phyloP scores from a whole-genome alignment of 805 yeast genomes.

The Ogataea populi-albae region DNA sequence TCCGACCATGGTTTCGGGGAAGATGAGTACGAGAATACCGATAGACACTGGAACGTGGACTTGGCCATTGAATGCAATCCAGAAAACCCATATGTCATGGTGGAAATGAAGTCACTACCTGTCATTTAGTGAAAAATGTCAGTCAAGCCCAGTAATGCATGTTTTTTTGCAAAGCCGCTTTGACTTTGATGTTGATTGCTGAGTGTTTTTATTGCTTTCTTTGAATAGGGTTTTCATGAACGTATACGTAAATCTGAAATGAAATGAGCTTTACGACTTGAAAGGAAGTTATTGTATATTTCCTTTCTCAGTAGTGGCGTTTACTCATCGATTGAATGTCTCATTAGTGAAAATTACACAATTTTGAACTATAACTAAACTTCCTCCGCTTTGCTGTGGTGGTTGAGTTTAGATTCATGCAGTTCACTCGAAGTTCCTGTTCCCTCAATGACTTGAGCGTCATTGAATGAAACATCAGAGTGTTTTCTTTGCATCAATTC shows the following conservation, averaged over 20 bases:
- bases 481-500: constrained; percentile 10
- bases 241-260: too few species aligned
- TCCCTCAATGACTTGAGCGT: constrained; percentile 12
- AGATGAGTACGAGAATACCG: constrained; percentile 30
- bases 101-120: constrained; percentile 60
- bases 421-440: constrained; percentile 17
- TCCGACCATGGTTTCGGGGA: constrained; percentile 50
- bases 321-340: too few species aligned
- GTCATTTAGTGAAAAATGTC: constrained; percentile 4
- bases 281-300: too few species aligned
- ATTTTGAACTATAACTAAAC: constrained; percentile 16
- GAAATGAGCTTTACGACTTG: background rate
- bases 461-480: constrained; percentile 13
- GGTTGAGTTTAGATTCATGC: constrained; percentile 16
- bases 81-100: constrained; percentile 61
- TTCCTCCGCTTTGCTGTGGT: constrained; percentile 17
- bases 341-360: too few species aligned
- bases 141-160: too few species aligned
- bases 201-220: too few species aligned
- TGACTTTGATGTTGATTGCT: too few species aligned
- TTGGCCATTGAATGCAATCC: constrained; percentile 63
- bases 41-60: constrained; percentile 60
- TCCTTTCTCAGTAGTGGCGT: too few species aligned
- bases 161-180: too few species aligned
- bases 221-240: too few species aligned